Evolutionary conservation across 495 filamentous ascomycete genomes (phyloP).

Genomic region (Penicillium roqueforti): DNA sequence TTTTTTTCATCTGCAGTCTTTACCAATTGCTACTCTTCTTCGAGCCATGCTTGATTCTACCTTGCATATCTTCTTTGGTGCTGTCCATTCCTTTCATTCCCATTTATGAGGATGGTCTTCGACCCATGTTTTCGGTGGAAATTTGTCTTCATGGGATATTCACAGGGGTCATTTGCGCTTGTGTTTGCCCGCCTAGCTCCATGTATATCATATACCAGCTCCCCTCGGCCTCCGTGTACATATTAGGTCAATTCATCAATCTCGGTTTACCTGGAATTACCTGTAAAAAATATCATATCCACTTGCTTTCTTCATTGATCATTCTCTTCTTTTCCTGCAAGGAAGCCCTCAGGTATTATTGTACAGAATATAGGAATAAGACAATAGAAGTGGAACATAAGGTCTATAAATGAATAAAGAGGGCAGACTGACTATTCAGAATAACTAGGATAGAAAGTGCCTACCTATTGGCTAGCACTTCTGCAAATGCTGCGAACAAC

Average conservation of each 20-base stretch:
- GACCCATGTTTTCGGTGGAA: neutral
- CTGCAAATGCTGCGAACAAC: too few relatives aligned
- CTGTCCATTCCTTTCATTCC: neutral
- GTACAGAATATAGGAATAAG: neutral
- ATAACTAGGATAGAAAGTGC: too few relatives aligned
- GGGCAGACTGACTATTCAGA: too few relatives aligned
- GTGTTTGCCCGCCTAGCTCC: neutral
- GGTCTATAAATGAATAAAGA: too few relatives aligned
- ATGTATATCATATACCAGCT: too few relatives aligned
- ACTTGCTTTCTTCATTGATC: neutral
- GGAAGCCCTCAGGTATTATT: neutral
- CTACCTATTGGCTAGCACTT: too few relatives aligned
- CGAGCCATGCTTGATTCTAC: neutral
- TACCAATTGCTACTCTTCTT: neutral
- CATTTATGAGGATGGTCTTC: neutral
- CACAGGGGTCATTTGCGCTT: neutral
- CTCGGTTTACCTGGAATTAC: neutral
- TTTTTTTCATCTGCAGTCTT: neutral
- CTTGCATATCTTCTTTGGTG: neutral
- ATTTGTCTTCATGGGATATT: neutral
- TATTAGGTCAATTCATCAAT: neutral
- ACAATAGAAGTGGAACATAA: too few relatives aligned
- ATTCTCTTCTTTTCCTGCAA: neutral
- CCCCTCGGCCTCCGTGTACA: neutral
- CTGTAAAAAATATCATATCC: neutral